Conservation (phyloP, 441 rosid genomes). For the Pelargonium citronellum region DNA sequence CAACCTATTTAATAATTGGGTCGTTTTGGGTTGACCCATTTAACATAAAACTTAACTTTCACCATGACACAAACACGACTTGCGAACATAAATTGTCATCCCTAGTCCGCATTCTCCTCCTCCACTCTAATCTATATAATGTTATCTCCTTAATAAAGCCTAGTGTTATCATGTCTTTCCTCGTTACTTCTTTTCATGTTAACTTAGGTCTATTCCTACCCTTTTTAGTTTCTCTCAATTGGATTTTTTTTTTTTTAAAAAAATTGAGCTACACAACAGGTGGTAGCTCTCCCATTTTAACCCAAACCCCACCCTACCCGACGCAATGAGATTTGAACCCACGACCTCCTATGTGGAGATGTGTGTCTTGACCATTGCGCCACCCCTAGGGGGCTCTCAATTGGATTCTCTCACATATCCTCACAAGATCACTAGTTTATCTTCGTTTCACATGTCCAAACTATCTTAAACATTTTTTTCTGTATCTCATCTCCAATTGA, state of each 20-base stretch:
- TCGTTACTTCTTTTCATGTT: neutral
- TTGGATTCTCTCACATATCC: neutral
- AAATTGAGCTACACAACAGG: no score
- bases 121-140: neutral
- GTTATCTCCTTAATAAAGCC: neutral
- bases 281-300: no score
- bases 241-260: no score
- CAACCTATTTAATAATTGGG: no score
- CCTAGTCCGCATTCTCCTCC: neutral
- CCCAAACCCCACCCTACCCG: no score
- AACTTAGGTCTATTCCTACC: neutral
- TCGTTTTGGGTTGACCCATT: no score
- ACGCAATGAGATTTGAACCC: no score
- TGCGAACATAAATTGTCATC: neutral
- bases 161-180: no score
- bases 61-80: no score
- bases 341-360: no score
- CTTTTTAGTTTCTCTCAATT: constrained; percentile 2
- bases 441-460: neutral
- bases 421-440: neutral
- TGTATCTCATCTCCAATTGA: neutral
- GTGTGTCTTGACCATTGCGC: no score
- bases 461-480: neutral
- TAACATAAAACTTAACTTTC: no score
- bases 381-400: neutral